A percentile compares a stretch with the other conserved stretches of the same genome.
Conservation (phyloP, 2,329 filamentous ascomycete species). For the Verticillium tricorpus region DNA sequence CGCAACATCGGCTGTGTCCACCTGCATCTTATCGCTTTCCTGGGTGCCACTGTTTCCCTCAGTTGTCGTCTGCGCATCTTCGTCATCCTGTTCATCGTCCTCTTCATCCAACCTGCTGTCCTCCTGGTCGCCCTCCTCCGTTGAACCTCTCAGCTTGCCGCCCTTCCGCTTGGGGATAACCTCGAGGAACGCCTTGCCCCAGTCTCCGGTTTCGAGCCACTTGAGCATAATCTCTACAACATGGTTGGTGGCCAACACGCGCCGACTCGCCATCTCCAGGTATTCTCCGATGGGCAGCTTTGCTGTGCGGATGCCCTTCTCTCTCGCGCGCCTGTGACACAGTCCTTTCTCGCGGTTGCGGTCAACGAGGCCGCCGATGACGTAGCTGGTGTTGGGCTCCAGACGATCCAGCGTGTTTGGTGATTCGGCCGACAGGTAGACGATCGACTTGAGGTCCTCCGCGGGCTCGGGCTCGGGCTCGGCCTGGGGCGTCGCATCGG, state of each 20-base stretch:
- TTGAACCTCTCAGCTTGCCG: constrained; percentile 54
- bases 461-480: constrained; percentile 23
- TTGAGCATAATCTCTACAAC: constrained; percentile 94
- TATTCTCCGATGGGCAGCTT: constrained; percentile 94
- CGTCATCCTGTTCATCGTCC: constrained; percentile 23
- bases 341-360: constrained; percentile 94
- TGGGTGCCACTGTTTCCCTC: not conserved
- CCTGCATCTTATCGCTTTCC: not conserved
- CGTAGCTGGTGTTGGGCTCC: constrained; percentile 84
- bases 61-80: constrained; percentile 8
- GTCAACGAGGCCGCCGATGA: constrained; percentile 92
- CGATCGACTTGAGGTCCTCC: constrained; percentile 43
- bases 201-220: constrained; percentile 87
- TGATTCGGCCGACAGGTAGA: constrained; percentile 93
- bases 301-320: constrained; percentile 76
- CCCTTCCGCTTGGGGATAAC: constrained; percentile 92
- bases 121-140: constrained; percentile 16
- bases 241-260: constrained; percentile 89
- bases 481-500: constrained; percentile 26
- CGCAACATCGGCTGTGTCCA: not conserved
- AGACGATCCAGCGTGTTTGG: constrained; percentile 76
- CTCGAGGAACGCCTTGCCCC: constrained; percentile 81
- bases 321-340: constrained; percentile 77
- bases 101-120: constrained; percentile 19
- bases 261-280: constrained; percentile 82